phyloP scores from a whole-genome alignment of 805 yeast species.

The Spathaspora sp. region DNA sequence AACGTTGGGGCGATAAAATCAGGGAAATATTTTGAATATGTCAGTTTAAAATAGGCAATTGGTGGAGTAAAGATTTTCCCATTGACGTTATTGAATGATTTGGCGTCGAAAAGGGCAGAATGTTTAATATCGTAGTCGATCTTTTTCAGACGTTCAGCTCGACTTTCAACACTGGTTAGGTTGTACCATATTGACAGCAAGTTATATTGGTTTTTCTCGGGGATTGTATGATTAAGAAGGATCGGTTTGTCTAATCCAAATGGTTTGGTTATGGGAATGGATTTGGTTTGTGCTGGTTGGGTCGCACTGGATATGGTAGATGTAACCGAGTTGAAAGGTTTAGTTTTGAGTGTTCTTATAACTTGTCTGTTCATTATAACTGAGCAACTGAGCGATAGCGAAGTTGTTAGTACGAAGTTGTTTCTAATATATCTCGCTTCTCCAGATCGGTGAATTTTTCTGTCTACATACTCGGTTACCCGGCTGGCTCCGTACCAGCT shows the following conservation, averaged over 20 bases:
- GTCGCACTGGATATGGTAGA: conserved; percentile 5
- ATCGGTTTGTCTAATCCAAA: conserved; percentile 34
- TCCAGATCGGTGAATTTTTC: not conserved
- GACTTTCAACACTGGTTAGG: conserved; percentile 31
- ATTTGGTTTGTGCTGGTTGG: conserved; percentile 23
- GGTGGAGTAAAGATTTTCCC: conserved; percentile 89
- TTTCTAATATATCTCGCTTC: no score
- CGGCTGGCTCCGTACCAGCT: not conserved
- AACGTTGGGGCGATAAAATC: conserved; percentile 63
- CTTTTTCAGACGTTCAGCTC: conserved; percentile 34
- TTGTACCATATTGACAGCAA: conserved; percentile 17
- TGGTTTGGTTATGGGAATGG: conserved; percentile 30
- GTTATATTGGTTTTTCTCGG: conserved; percentile 10
- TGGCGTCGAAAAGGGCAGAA: conserved; percentile 42
- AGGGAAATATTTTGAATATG: conserved; percentile 78
- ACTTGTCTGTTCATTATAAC: not conserved
- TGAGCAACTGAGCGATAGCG: no score
- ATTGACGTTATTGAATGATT: conserved; percentile 58
- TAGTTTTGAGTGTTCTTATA: not conserved
- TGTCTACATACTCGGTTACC: not conserved
- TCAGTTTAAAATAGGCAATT: conserved; percentile 67
- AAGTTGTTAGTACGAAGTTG: no score
- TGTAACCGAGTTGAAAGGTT: not conserved
- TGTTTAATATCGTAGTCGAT: conserved; percentile 41
- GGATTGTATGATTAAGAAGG: conserved; percentile 20